Percentiles rank a stretch among this genome's conserved stretches.
Evolutionary conservation across 2,329 filamentous ascomycete genomes (phyloP).

Genomic region (Monosporascus ibericus): DNA sequence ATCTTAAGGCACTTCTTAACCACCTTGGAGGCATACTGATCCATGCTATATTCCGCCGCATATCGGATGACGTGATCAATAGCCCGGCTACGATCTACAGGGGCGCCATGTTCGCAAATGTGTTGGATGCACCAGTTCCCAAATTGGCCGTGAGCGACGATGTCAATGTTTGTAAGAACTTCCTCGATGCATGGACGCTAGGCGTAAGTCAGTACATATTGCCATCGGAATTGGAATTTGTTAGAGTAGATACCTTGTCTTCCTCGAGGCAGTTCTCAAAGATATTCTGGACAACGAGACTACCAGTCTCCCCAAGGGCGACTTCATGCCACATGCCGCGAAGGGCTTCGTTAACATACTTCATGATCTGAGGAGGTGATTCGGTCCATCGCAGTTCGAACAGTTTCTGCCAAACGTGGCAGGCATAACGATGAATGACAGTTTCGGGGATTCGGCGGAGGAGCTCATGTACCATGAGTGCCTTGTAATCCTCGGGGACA

Average conservation of each 20-base stretch:
- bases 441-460: conserved; percentile 94
- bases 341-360: conserved; percentile 91
- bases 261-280: conserved; percentile 99
- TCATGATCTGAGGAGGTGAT: conserved; percentile 96
- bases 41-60: conserved; percentile 95
- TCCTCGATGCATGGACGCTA: conserved; percentile 96
- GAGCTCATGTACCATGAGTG: conserved; percentile 97
- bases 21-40: conserved; percentile 98
- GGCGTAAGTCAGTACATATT: conserved; percentile 10
- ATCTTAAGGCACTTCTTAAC: conserved; percentile 99
- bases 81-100: conserved; percentile 84
- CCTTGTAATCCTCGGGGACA: conserved; percentile 95
- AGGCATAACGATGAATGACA: conserved; percentile 96
- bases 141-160: conserved; percentile 95
- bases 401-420: conserved; percentile 98
- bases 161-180: conserved; percentile 89
- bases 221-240: not conserved
- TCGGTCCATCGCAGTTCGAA: conserved; percentile 96
- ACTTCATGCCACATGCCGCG: conserved; percentile 99
- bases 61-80: conserved; percentile 93
- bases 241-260: conserved; percentile 67
- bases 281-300: conserved; percentile 97
- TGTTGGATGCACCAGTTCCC: conserved; percentile 99
- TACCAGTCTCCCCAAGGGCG: conserved; percentile 92
- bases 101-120: conserved; percentile 92